phyloP scores from a whole-genome alignment of 805 yeast genomes.

The Metschnikowia cerradonensis region DNA sequence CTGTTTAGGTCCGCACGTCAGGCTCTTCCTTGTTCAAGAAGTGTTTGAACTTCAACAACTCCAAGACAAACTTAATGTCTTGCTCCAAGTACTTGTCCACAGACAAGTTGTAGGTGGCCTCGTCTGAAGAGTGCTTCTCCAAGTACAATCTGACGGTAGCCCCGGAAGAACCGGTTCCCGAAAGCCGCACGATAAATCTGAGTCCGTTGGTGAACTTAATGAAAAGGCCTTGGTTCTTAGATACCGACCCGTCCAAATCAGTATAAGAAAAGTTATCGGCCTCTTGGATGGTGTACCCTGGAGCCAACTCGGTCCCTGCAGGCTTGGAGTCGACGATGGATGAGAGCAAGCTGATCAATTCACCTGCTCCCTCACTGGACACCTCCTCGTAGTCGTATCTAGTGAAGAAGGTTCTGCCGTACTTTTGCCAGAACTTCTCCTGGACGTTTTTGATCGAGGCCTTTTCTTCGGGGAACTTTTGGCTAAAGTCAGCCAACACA shows the following conservation, averaged over 20 bases:
- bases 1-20: conserved; percentile 69
- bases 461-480: conserved; percentile 49
- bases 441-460: conserved; percentile 80
- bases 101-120: conserved; percentile 40
- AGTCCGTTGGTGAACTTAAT: conserved; percentile 78
- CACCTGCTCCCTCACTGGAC: conserved; percentile 65
- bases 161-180: conserved; percentile 97
- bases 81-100: conserved; percentile 67
- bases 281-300: conserved; percentile 55
- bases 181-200: conserved; percentile 82
- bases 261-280: conserved; percentile 90
- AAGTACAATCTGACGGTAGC: conserved; percentile 92
- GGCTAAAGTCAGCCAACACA: conserved; percentile 78
- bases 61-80: conserved; percentile 60
- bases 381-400: conserved; percentile 92
- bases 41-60: conserved; percentile 67
- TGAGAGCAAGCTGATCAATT: conserved; percentile 51
- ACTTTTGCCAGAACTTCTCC: conserved; percentile 79
- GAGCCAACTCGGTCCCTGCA: conserved; percentile 48
- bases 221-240: conserved; percentile 81
- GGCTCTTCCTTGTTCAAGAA: conserved; percentile 80
- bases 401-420: conserved; percentile 96
- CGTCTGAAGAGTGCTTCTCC: conserved; percentile 73
- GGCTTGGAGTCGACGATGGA: conserved; percentile 26
- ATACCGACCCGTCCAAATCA: conserved; percentile 90